Evolutionary conservation across 1,284 basidiomycete genomes (phyloP), one percentile per base, ranked within the genome.

Genomic region (Heterobasidion parviporum): DNA sequence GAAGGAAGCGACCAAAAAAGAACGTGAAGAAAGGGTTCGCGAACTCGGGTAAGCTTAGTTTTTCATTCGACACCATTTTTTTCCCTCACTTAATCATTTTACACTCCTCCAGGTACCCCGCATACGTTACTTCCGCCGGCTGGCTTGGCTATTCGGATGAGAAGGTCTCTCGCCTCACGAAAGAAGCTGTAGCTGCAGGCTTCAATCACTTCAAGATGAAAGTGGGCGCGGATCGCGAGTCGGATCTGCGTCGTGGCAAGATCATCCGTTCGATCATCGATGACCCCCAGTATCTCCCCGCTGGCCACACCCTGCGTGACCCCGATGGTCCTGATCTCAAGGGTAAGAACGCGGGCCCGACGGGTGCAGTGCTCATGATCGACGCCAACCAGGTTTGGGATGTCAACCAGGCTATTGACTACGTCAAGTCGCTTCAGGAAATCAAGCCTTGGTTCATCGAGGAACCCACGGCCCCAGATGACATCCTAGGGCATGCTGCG

Each of bases 151-250:
- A 98, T 74, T 82, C 81, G 34, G 94, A 98, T 67, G 94, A 94
- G 66, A 98, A 98, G 70, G 85, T 98, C 50, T 82, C 84, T 3
- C 81, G 85, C 15, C 79, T 98, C 54, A 97, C 92, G 2, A 87
- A 86, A 65, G 89, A 92, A 67, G 91, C 94, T 34, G 78, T 98
- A 54, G 72, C 79, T 32, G 83, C 82, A 53, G 94, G 94, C 34
- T 96, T 96, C 81, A 93, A 92, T 74, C 92, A 94, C 73, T 95
- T 96, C 81, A 95, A 95, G 76, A 94, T 96, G 86, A 98, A 98
- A 76, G 94, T 98, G 60, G 95, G 95, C 55, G 87, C 89, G 41
- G 80, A 90, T 70, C 77, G 82, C 54, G 81, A 83, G 44, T 86
- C 89, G 66, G 95, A 98, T 72, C 75, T 95, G 53, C 86, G 92